Conservation (phyloP, 495 filamentous ascomycete species). For the Tuber indicum region DNA sequence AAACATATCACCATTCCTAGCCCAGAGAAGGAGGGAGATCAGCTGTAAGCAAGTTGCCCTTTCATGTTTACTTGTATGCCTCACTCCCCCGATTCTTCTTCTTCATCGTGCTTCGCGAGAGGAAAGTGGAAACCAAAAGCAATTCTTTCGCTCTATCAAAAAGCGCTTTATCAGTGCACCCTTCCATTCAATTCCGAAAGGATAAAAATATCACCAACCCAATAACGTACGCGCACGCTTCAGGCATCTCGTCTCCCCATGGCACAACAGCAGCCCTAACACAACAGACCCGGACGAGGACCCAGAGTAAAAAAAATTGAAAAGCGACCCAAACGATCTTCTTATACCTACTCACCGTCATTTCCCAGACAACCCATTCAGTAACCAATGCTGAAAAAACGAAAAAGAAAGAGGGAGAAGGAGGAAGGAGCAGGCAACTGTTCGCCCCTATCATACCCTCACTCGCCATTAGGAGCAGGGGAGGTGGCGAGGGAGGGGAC, state of each 20-base stretch:
- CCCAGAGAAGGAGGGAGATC: not conserved
- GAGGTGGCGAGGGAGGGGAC: not conserved
- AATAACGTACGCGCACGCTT: not conserved
- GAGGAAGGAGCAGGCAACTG: not conserved
- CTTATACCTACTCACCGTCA: not conserved
- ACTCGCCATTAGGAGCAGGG: not conserved
- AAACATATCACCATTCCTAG: not conserved
- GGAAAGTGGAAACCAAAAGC: not conserved
- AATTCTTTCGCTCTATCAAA: not conserved
- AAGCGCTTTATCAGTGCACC: not conserved
- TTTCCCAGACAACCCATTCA: not conserved
- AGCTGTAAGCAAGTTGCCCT: not conserved
- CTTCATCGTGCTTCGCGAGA: not conserved
- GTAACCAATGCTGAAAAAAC: not conserved
- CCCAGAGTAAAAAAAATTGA: slow-evolving; percentile 3
- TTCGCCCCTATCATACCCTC: not conserved
- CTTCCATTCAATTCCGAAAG: not conserved
- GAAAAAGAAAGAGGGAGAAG: not conserved
- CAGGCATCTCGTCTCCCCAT: not conserved
- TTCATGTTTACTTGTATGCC: not conserved
- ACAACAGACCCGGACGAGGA: not conserved
- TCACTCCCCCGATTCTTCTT: not conserved
- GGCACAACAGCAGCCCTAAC: not conserved
- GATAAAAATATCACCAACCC: not conserved
- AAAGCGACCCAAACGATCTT: not conserved